These are phyloP conservation scores for Xylaria sp. DNA, from an alignment of 2,329 filamentous ascomycete species.

Conservation along the genomic window DNA sequence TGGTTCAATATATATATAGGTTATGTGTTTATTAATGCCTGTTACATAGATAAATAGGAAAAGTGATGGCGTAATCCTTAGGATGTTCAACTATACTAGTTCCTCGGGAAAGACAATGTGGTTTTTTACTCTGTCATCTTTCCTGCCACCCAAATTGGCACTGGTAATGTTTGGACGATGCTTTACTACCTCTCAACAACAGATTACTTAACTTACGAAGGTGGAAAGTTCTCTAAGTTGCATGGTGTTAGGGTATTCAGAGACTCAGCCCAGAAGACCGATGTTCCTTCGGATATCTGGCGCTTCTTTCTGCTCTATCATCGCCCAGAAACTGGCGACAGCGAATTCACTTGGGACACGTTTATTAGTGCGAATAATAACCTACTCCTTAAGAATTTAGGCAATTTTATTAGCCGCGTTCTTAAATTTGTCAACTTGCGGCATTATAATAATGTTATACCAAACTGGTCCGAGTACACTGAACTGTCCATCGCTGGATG, in stretches of 20 bases:
- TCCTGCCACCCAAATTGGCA: too few species aligned
- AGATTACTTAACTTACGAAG: conserved; percentile 26
- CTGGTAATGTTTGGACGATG: not conserved
- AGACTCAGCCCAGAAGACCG: conserved; percentile 25
- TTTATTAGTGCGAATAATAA: conserved; percentile 25
- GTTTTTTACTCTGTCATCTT: too few species aligned
- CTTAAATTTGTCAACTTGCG: conserved; percentile 22
- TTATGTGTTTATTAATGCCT: too few species aligned
- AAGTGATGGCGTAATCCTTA: too few species aligned
- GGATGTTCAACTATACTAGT: too few species aligned
- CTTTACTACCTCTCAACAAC: conserved; percentile 27
- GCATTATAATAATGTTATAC: conserved; percentile 19
- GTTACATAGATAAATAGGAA: too few species aligned
- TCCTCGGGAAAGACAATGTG: too few species aligned
- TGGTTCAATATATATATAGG: too few species aligned
- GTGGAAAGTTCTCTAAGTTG: conserved; percentile 27
- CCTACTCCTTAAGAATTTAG: conserved; percentile 22
- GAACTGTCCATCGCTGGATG: conserved; percentile 16
- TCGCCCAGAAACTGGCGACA: conserved; percentile 21
- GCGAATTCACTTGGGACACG: conserved; percentile 24
- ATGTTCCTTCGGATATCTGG: conserved; percentile 23
- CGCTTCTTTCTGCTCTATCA: conserved; percentile 22
- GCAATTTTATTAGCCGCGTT: conserved; percentile 23
- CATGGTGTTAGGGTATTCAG: conserved; percentile 22
- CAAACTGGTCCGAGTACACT: conserved; percentile 19